Evolutionary conservation across 2,329 filamentous ascomycete species (phyloP), one percentile per base, ranked within the genome.

Genomic region (Calonectria montana): DNA sequence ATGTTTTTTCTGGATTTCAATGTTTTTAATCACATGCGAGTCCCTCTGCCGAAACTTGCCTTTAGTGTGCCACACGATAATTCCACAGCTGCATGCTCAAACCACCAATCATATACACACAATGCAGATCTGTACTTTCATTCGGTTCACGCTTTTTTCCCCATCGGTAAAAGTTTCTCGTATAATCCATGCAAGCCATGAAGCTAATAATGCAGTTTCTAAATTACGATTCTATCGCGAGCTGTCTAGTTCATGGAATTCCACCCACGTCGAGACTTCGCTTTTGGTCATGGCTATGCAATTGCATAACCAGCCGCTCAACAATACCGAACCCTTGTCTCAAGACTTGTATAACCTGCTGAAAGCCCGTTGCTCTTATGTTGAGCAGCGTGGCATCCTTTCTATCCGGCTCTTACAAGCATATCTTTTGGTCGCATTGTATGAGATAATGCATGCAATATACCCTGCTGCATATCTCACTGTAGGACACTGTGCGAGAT

Each of bases 251-350:
- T 29, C 67, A 6, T 1, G 3, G 2, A 27, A 45, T 2, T 21
- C 27, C 18, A 23, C 48, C 2, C 39, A 37, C 8, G 37, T 43
- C 6, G 47, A 69, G 27, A 35, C 48, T 2, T 3, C 35, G 5
- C n/a, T 64, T 9, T 9, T 69, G 27, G 15, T 69, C 1, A 41
- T 61, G 12, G 29, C 65, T 87, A 82, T 27, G 87, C 87, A 83
- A 97, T 94, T 50, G 91, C 86, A 25, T 85, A 70, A 41, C 10
- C 63, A 70, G 31, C 2, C 41, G 5, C 10, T 21, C 1, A 12
- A 43, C 15, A 18, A 10, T 15, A 25, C 23, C 4, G 61, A 65
- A 10, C 31, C 27, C 5, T n/a, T 16, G 2, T 31, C 41, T 21
- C 3, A 16, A 4, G 41, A 61, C 1, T 13, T 41, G 2, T 65